Evolutionary conservation across 208 protist species (phyloP), one percentile per base, ranked within the genome.

Genomic region (Acanthamoeba sp.): DNA sequence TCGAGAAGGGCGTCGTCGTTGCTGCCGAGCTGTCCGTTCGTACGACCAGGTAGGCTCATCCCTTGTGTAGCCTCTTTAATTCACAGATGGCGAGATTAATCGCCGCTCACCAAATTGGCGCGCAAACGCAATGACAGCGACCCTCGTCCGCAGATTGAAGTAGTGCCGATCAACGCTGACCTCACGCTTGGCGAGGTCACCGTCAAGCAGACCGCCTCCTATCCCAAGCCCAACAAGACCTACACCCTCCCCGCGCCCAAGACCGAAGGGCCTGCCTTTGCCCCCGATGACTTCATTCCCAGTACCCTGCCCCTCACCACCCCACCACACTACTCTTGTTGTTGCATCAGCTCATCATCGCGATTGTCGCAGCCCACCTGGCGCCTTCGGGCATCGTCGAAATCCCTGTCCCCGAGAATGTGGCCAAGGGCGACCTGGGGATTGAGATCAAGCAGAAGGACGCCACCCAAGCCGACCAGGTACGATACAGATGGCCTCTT

Each of bases 381-480:
- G 80, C 40, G 18, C 80, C 80, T 12, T 40, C 27, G 52, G 80
- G 80, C 45, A 88, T 88, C 80, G 34, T 42, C 5, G 80, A 88
- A 29, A 20, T 9, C 27, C 38, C 80, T 36, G 80, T 88, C 40
- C 80, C 80, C 9, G 80, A 88, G 80, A 88, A 88, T 34, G 29
- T 88, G 2, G 80, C 80, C 27, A 50, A 88, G 52, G 80, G 80
- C 42, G 38, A 62, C 27, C 20, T 88, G 16, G 48, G 48, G 29
- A 32, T 88, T 20, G 80, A 88, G 38, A 57, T 88, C 42, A 88
- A 88, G 52, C 80, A 88, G 29, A 88, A 88, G 52, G 80, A 88
- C 34, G 29, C 34, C 34, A 57, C 29, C 32, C 80, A 88, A 29
- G 40, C 80, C 42, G 57, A 64, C 57, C 57, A 64, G 24, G 57